Conservation (phyloP, 768 basidiomycete species). For the Phylloporus rhodoxanthus region DNA sequence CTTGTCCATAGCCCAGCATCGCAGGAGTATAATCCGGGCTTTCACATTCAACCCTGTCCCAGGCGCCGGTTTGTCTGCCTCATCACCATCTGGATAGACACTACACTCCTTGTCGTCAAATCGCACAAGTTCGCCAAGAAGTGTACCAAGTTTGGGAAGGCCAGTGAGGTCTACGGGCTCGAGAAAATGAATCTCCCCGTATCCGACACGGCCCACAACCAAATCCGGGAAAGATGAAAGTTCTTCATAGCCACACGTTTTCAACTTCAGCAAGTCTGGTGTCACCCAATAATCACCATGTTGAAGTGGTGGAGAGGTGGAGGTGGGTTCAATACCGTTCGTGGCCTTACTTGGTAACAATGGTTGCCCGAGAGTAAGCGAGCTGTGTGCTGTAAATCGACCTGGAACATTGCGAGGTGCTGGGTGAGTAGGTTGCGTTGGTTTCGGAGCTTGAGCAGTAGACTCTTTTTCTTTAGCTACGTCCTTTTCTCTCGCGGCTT, state of each 20-base stretch:
- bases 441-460: slow-evolving; percentile 14
- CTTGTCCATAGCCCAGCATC: slow-evolving; percentile 89
- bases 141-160: slow-evolving; percentile 67
- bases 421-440: slow-evolving; percentile 28
- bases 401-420: slow-evolving; percentile 37
- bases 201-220: slow-evolving; percentile 86
- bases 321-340: slow-evolving; percentile 17
- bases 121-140: slow-evolving; percentile 81
- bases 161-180: slow-evolving; percentile 84
- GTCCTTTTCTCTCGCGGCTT: slow-evolving; percentile 72
- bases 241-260: slow-evolving; percentile 65
- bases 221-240: slow-evolving; percentile 70
- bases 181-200: slow-evolving; percentile 79
- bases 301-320: slow-evolving; percentile 41
- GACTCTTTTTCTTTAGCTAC: slow-evolving; percentile 38
- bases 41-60: slow-evolving; percentile 88
- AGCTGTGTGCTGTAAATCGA: slow-evolving; percentile 37
- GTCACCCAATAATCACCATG: slow-evolving; percentile 92
- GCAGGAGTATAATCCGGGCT: slow-evolving; percentile 67
- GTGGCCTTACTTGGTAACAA: slow-evolving; percentile 26
- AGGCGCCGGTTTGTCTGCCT: slow-evolving; percentile 76
- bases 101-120: slow-evolving; percentile 91
- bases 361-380: slow-evolving; percentile 25
- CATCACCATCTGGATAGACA: slow-evolving; percentile 87
- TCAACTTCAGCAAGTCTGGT: slow-evolving; percentile 70